phyloP scores from a whole-genome alignment of 2,329 filamentous ascomycete species.

The Scleromitrula shiraiana region DNA sequence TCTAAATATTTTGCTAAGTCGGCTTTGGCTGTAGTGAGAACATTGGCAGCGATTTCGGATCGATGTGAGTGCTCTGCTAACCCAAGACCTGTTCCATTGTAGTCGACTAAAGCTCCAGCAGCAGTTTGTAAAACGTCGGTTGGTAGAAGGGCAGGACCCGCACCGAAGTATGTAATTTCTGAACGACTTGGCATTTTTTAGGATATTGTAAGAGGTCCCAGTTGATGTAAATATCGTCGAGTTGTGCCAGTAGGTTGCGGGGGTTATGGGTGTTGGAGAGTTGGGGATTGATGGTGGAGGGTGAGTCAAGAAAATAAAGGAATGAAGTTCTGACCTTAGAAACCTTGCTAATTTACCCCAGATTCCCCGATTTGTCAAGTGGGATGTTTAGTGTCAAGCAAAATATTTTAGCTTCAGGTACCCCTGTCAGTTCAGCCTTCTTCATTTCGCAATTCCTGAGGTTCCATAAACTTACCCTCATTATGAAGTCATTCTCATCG shows the following conservation, averaged over 20 bases:
- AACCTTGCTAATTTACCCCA: not conserved
- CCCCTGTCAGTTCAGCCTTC: not conserved
- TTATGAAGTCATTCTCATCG: too few relatives aligned
- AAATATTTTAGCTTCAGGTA: too few relatives aligned
- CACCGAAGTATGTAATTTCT: conserved; percentile 77
- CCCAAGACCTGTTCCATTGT: conserved; percentile 70
- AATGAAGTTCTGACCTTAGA: conserved; percentile 1
- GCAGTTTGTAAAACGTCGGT: conserved; percentile 73
- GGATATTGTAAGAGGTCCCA: not conserved
- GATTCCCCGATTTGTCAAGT: conserved; percentile 1
- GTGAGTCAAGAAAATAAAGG: not conserved
- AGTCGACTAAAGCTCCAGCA: conserved; percentile 72
- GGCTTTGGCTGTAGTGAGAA: conserved; percentile 71
- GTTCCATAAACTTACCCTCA: too few relatives aligned
- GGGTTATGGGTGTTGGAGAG: too few relatives aligned
- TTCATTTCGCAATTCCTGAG: not conserved
- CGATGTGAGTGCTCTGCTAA: conserved; percentile 89
- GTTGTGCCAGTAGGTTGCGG: not conserved
- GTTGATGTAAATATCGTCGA: not conserved
- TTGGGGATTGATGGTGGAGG: too few relatives aligned
- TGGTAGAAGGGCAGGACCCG: conserved; percentile 80
- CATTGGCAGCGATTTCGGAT: conserved; percentile 66
- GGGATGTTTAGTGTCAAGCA: not conserved
- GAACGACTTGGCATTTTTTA: conserved; percentile 7
- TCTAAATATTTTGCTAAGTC: conserved; percentile 67